A percentile compares a stretch with the other conserved stretches of the same genome.
Evolutionary conservation across 352 stramenopile species (phyloP).

Genomic region (Phytophthora rubi): DNA sequence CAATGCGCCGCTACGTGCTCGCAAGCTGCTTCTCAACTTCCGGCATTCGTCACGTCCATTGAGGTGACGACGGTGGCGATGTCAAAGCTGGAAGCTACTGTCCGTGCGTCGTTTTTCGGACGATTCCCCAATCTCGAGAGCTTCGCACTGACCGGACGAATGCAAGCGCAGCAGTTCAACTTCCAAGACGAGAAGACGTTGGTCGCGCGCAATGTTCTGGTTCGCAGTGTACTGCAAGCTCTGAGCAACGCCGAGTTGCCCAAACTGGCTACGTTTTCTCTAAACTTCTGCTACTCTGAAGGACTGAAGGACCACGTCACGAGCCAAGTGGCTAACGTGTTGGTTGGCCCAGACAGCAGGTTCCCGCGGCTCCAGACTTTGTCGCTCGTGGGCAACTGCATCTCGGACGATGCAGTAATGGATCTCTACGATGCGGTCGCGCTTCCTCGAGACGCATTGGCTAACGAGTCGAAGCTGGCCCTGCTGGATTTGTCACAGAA

Average conservation of each 20-base stretch:
- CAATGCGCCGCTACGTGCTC: slow-evolving; percentile 45
- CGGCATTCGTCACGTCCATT: slow-evolving; percentile 46
- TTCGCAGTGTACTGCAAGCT: slow-evolving; percentile 41
- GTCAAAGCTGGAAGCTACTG: slow-evolving; percentile 21
- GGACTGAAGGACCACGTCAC: slow-evolving; percentile 60
- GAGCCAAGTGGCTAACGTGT: slow-evolving; percentile 39
- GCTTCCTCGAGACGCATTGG: slow-evolving; percentile 3
- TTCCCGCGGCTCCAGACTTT: slow-evolving; percentile 47
- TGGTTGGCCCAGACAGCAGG: slow-evolving; percentile 32
- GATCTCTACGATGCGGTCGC: slow-evolving; percentile 45
- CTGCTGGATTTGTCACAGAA: slow-evolving; percentile 57
- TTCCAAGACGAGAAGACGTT: slow-evolving; percentile 48
- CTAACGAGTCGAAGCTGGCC: slow-evolving; percentile 9
- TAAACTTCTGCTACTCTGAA: slow-evolving; percentile 60
- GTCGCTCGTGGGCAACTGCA: slow-evolving; percentile 58
- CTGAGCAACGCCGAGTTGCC: slow-evolving; percentile 34
- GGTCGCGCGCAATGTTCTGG: slow-evolving; percentile 48
- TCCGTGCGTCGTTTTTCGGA: slow-evolving; percentile 37
- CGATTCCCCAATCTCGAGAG: slow-evolving; percentile 51
- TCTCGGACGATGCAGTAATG: slow-evolving; percentile 55
- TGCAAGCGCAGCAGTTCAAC: slow-evolving; percentile 49
- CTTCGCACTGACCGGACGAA: slow-evolving; percentile 41
- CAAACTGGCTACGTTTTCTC: slow-evolving; percentile 36
- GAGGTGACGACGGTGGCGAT: slow-evolving; percentile 36
- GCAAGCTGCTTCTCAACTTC: slow-evolving; percentile 38